phyloP scores from a whole-genome alignment of 371 early-diverging fungal species.

The Mucor indicus region DNA sequence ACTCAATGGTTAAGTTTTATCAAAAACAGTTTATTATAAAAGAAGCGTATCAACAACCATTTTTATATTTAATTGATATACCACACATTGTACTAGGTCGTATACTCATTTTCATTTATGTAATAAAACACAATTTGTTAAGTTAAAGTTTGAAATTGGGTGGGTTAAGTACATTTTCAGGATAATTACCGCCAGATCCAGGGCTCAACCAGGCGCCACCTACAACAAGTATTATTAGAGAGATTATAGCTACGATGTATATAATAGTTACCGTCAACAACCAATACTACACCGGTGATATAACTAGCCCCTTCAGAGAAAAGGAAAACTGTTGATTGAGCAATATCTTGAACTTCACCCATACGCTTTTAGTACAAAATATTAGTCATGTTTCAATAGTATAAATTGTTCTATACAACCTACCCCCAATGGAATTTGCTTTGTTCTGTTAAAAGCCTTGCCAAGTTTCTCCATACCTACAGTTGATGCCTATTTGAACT shows the following conservation, averaged over 20 bases:
- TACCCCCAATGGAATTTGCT: not conserved
- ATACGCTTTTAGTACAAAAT: conserved; percentile 23
- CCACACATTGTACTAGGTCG: too few relatives aligned
- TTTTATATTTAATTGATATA: too few relatives aligned
- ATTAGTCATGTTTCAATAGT: too few relatives aligned
- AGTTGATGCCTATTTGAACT: too few relatives aligned
- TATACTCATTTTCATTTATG: too few relatives aligned
- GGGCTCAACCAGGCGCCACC: conserved; percentile 25
- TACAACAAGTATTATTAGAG: too few relatives aligned
- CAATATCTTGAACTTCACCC: conserved; percentile 68
- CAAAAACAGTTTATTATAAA: too few relatives aligned
- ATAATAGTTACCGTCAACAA: conserved; percentile 70
- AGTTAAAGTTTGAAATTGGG: conserved; percentile 19
- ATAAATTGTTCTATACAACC: too few relatives aligned
- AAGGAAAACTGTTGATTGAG: conserved; percentile 69
- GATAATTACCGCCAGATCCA: conserved; percentile 9
- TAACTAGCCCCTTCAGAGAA: conserved; percentile 62
- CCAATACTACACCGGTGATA: conserved; percentile 59
- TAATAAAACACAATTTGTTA: too few relatives aligned
- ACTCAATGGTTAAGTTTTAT: conserved; percentile 62
- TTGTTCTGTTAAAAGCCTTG: conserved; percentile 11
- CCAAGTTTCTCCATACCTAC: conserved; percentile 41
- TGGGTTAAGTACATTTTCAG: conserved; percentile 12
- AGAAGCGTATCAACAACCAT: too few relatives aligned
- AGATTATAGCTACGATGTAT: too few relatives aligned